Base-by-base conservation (phyloP, 768 basidiomycete species). In the Sarcodon aspratus region DNA sequence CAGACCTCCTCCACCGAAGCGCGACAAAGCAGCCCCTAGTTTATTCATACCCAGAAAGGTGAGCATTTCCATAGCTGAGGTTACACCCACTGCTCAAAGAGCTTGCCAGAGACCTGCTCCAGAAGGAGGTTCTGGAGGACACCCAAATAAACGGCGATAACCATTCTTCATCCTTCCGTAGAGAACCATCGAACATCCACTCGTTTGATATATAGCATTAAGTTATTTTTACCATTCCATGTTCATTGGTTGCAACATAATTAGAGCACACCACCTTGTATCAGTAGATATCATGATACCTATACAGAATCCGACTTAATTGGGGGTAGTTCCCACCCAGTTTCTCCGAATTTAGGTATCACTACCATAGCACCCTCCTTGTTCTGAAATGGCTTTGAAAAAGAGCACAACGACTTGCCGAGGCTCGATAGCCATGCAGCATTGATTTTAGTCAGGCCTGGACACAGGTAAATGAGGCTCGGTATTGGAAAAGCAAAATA, bases 251-350 rank as follows among this genome's bases (percentile, higher is more conserved):
- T 27, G 21, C 21, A 27, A 27, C 21, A 27, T 27, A 5, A 27
- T 27, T 27, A 27, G 21, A 27, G 21, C 21, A 27, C 21, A 27
- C 1, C 11, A 13, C 9, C 11, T 42, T 42, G 40, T 42, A 42
- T 42, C 13, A n/a, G n/a, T 27, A 42, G 2, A 27, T 42, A 42
- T 15, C 40, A 42, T 42, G 3, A 9, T 17, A n/a, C n/a, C 5
- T 42, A 13, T 17, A 42, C 27, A 13, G 40, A 46, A 31, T 57
- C 52, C 33, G 55, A 59, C 38, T 55, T 56, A 21, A 91, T 70
- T 2, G 89, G 75, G 32, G 93, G 90, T 49, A 99, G 65, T 61
- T 95, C 89, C 82, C 94, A 94, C 7, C 79, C 79, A 32, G 83
- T 79, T 36, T 82, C 82, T 9, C 91, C 91, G 62, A 93, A 97